These are phyloP conservation scores for Xenosphaeropsis pyriputrescens DNA, from an alignment of 2,329 filamentous ascomycete species.

Conservation along the genomic window DNA sequence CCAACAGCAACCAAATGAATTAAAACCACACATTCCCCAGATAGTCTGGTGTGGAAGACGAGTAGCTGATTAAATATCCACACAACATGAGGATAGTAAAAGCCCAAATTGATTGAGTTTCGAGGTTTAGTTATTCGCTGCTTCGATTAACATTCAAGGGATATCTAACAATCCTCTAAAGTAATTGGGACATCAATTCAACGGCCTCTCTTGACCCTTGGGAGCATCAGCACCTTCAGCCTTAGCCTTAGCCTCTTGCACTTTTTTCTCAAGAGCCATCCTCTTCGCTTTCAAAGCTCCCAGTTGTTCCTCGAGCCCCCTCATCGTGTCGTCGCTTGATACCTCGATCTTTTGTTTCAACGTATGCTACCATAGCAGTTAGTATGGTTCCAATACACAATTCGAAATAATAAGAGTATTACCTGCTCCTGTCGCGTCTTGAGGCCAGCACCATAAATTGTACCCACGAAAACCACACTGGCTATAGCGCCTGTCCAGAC, in stretches of 20 bases:
- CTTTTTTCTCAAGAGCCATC: conserved; percentile 38
- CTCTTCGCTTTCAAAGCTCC: conserved; percentile 33
- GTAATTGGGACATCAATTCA: no score
- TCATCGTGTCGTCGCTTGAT: conserved; percentile 36
- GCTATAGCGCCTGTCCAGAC: conserved; percentile 38
- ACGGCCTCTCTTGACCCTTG: no score
- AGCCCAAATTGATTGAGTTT: no score
- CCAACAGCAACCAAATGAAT: no score
- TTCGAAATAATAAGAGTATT: background rate
- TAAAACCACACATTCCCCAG: no score
- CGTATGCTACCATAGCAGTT: conserved; percentile 19
- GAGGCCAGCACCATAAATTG: conserved; percentile 42
- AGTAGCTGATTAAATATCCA: no score
- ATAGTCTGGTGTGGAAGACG: no score
- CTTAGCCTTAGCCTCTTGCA: conserved; percentile 30
- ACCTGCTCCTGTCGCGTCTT: conserved; percentile 32
- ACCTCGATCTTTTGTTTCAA: conserved; percentile 25
- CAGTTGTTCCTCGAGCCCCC: conserved; percentile 32
- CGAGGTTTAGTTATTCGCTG: no score
- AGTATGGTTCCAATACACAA: background rate
- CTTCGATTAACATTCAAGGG: no score
- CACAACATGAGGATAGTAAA: no score
- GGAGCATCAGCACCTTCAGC: conserved; percentile 15
- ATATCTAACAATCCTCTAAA: no score
- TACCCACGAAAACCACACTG: conserved; percentile 38